Evolutionary conservation across 257 asterid species (phyloP), one percentile per base, ranked within the genome.

Genomic region (Asclepias syriaca): DNA sequence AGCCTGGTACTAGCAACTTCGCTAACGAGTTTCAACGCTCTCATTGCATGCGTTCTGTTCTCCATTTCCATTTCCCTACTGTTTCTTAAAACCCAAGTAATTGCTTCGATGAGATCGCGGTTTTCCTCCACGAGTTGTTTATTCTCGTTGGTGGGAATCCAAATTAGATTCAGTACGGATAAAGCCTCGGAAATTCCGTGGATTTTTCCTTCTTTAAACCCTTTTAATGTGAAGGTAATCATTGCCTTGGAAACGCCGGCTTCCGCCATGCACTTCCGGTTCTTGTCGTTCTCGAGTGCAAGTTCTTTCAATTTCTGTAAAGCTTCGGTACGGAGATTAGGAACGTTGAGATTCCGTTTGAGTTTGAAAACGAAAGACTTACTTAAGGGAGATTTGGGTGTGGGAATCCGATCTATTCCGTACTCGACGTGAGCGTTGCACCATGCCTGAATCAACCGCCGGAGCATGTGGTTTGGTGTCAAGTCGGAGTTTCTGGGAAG

Each of bases 391-490:
- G 87, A 68, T 73, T 86, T 88, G 29, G 99, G 97, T 0, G 96
- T 89, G 0, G 96, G 98, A 65, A 95, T 90, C 22, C 84, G 86
- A 53, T 90, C 97, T 9, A 91, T 71, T 1, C 97, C 97, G 14
- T 79, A 81, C 43, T 79, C 68, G 4, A 90, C 82, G 65, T 94
- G 90, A 49, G 87, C 73, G 19, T 79, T 65, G 81, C 97, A 90
- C 99, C 99, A 95, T 0, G 88, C 94, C 40, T 90, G 98, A 77
- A 90, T 95, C 37, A 95, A 57, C 73, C 95, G 60, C 3, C 97
- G 82, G 12, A 92, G 93, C 91, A 87, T 92, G 84, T 91, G 95
- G 79, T 95, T 95, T 46, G 98, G 99, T 6, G 98, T 95, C 22
- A 95, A 74, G 54, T 78, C 89, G 1, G 88, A 81, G 29, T 77